A percentile compares a stretch with the other conserved stretches of the same genome.
phyloP scores from a whole-genome alignment of 169 alveolate species.

The Plasmodium gaboni region DNA sequence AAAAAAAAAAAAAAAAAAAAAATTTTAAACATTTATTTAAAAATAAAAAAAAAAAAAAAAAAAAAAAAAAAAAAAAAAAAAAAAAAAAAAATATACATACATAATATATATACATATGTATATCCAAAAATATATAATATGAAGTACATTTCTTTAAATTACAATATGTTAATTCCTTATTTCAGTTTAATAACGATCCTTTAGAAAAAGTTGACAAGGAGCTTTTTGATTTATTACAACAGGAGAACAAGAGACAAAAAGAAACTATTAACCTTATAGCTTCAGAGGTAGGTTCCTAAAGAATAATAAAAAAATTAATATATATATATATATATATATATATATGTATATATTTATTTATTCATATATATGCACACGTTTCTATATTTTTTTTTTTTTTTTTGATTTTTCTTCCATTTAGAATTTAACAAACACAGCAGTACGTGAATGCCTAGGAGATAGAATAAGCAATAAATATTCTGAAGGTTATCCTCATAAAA shows the following conservation, averaged over 20 bases:
- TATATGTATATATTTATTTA: constrained; percentile 37
- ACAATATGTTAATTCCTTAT: not conserved
- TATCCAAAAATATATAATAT: no score
- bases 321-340: not conserved
- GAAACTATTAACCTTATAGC: constrained; percentile 88
- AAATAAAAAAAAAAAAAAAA: no score
- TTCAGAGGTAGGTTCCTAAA: constrained; percentile 83
- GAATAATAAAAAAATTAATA: not conserved
- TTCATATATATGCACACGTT: not conserved
- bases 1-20: no score
- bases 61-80: no score
- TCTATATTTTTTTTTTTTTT: not conserved
- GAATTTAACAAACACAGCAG: constrained; percentile 91
- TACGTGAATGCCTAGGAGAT: constrained; percentile 94
- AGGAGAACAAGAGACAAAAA: constrained; percentile 87
- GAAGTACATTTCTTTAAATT: not conserved
- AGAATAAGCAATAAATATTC: constrained; percentile 94
- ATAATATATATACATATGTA: no score
- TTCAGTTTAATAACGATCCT: constrained; percentile 51
- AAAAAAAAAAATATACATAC: no score
- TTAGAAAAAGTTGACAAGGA: constrained; percentile 88
- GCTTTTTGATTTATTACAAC: constrained; percentile 83
- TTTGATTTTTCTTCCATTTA: constrained; percentile 39
- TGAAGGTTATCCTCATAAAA: constrained; percentile 98
- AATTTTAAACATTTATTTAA: no score